A percentile compares a stretch with the other conserved stretches of the same genome.
Evolutionary conservation across 2,329 filamentous ascomycete species (phyloP).

Genomic region (Tothia fuscella): DNA sequence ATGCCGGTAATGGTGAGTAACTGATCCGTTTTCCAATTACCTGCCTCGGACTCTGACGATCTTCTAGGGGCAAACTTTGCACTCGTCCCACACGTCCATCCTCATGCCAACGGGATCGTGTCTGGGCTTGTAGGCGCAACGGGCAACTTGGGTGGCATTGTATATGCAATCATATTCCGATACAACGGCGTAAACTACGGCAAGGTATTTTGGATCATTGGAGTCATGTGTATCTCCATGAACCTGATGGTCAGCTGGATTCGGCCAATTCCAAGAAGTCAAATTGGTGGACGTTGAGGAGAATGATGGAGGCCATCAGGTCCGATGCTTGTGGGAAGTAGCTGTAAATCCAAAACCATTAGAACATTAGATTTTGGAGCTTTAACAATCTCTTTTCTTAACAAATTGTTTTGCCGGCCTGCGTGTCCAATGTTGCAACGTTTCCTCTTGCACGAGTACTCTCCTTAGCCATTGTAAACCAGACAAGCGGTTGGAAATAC

Average conservation of each 20-base stretch:
- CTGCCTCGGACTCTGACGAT: too few relatives aligned
- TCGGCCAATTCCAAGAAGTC: slow-evolving; percentile 42
- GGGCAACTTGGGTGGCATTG: slow-evolving; percentile 51
- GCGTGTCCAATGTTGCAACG: too few relatives aligned
- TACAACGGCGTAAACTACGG: slow-evolving; percentile 45
- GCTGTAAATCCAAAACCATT: too few relatives aligned
- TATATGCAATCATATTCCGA: slow-evolving; percentile 23
- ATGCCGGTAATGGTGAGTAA: slow-evolving; percentile 77
- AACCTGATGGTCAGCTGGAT: slow-evolving; percentile 57
- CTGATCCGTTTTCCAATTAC: too few relatives aligned
- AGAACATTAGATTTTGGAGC: too few relatives aligned
- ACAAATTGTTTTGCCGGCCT: too few relatives aligned
- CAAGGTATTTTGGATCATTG: slow-evolving; percentile 70
- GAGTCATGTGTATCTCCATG: slow-evolving; percentile 58
- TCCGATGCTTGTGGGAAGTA: too few relatives aligned
- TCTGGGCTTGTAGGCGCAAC: slow-evolving; percentile 67
- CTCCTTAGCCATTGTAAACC: too few relatives aligned
- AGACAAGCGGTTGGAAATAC: too few relatives aligned
- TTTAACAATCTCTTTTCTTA: too few relatives aligned
- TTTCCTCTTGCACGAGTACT: too few relatives aligned
- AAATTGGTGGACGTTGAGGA: slow-evolving; percentile 36
- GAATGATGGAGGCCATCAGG: too few relatives aligned
- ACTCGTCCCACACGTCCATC: slow-evolving; percentile 76
- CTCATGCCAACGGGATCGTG: slow-evolving; percentile 60
- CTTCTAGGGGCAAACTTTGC: slow-evolving; percentile 82